Evolutionary conservation across 75 land plant species (phyloP).

Genomic region (Pseudotsuga menziesii): DNA sequence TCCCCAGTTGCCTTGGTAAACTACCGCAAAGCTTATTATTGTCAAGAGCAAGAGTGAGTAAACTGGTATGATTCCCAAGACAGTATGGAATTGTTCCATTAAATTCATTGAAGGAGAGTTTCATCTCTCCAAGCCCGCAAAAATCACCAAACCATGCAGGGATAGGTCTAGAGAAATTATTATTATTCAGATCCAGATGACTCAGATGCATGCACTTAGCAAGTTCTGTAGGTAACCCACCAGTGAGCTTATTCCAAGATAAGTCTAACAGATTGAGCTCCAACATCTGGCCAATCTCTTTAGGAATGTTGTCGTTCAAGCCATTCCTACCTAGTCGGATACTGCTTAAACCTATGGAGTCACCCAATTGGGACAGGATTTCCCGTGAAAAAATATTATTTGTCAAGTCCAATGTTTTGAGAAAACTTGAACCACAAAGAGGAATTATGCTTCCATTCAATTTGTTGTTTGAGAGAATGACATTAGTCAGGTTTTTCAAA

Average conservation of each 20-base stretch:
- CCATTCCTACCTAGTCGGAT: conserved; percentile 56
- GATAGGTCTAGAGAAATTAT: conserved; percentile 42
- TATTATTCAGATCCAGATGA: too few relatives aligned
- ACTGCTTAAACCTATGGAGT: conserved; percentile 43
- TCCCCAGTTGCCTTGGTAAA: conserved; percentile 51
- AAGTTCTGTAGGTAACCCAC: too few relatives aligned
- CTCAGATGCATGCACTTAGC: too few relatives aligned
- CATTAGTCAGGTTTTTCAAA: conserved; percentile 38
- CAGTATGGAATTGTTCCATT: too few relatives aligned
- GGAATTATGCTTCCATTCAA: conserved; percentile 57
- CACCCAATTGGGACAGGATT: conserved; percentile 59
- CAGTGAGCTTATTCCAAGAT: conserved; percentile 40
- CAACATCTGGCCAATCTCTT: conserved; percentile 31
- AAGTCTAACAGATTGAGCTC: conserved; percentile 48
- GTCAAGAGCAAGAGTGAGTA: too few relatives aligned
- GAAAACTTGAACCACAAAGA: conserved; percentile 35
- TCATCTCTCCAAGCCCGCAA: conserved; percentile 57
- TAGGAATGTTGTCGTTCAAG: conserved; percentile 27
- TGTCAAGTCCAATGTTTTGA: conserved; percentile 69
- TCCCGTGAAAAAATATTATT: conserved; percentile 50
- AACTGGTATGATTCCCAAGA: too few relatives aligned
- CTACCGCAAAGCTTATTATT: too few relatives aligned
- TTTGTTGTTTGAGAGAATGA: conserved; percentile 68
- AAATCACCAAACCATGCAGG: conserved; percentile 52
- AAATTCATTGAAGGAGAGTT: conserved; percentile 13